These are phyloP conservation scores for Clonostachys byssicola DNA, from an alignment of 2,329 filamentous ascomycete species.

Conservation along the genomic window DNA sequence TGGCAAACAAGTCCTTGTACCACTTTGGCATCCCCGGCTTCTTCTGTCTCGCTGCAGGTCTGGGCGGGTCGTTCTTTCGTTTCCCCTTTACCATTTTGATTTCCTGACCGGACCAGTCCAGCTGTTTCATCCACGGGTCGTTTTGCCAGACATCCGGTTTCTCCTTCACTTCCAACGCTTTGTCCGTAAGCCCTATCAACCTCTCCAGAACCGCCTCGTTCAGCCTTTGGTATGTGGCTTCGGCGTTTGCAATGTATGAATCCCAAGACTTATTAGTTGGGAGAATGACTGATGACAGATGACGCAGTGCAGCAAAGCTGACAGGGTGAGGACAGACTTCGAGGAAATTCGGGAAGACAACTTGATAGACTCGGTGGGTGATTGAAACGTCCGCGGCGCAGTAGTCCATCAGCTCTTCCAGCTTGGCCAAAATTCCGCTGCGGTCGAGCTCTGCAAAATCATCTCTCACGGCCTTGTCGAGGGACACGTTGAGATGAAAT, in stretches of 20 bases:
- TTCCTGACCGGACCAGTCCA: constrained; percentile 95
- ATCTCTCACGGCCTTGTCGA: constrained; percentile 85
- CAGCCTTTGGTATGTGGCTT: constrained; percentile 76
- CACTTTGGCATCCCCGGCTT: constrained; percentile 91
- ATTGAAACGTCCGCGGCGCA: constrained; percentile 92
- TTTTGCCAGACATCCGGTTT: constrained; percentile 64
- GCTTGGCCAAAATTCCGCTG: constrained; percentile 60
- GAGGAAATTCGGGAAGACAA: constrained; percentile 87
- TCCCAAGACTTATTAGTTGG: constrained; percentile 89
- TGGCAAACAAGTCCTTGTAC: constrained; percentile 88
- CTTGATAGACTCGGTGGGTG: constrained; percentile 90
- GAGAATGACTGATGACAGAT: constrained; percentile 89
- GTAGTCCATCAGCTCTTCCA: constrained; percentile 86
- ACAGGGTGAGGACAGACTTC: constrained; percentile 92
- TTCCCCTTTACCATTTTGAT: constrained; percentile 88
- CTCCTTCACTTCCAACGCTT: constrained; percentile 71
- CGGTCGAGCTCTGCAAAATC: constrained; percentile 82
- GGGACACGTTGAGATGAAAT: constrained; percentile 87
- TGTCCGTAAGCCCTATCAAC: constrained; percentile 68
- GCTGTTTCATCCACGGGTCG: constrained; percentile 88
- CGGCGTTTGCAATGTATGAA: constrained; percentile 76
- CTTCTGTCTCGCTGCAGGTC: constrained; percentile 81
- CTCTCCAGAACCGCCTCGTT: constrained; percentile 75
- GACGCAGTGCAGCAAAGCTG: constrained; percentile 89
- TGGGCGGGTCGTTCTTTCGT: constrained; percentile 75